Percentiles rank a stretch among this genome's conserved stretches.
Conservation (phyloP, 1,284 basidiomycete species). For the Anthracocystis walkeri region DNA sequence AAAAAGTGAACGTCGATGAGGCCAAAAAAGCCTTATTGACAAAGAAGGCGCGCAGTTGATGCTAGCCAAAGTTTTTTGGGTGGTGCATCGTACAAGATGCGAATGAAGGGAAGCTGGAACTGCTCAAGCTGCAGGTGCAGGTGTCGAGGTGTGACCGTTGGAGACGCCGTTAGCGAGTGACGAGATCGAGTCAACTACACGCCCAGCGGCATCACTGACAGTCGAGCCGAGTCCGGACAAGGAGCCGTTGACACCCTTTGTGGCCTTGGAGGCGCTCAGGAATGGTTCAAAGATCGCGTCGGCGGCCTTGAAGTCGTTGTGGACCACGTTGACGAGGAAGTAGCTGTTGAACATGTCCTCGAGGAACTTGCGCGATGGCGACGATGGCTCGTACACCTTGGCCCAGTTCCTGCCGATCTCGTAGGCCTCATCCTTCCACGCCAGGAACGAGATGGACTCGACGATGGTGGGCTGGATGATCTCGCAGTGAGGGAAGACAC, state of each 20-base stretch:
- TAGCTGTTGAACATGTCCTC: conserved; percentile 60
- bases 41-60: conserved; percentile 39
- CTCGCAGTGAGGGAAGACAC: conserved; percentile 91
- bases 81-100: not conserved
- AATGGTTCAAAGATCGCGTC: conserved; percentile 67
- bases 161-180: conserved; percentile 33
- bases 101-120: no score
- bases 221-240: conserved; percentile 25
- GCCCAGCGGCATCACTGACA: conserved; percentile 26
- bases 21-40: not conserved
- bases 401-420: conserved; percentile 69
- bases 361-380: conserved; percentile 57
- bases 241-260: conserved; percentile 16
- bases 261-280: conserved; percentile 28
- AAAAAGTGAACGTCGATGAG: conserved; percentile 8
- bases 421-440: conserved; percentile 70
- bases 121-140: conserved; percentile 18
- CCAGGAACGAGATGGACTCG: conserved; percentile 73
- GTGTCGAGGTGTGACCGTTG: conserved; percentile 31
- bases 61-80: conserved; percentile 16
- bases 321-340: conserved; percentile 68
- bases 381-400: conserved; percentile 57
- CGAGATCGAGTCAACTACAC: conserved; percentile 23
- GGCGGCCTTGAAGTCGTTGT: conserved; percentile 66
- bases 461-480: conserved; percentile 98